These are phyloP conservation scores for Amaranthus cruentus DNA, from an alignment of 148 eudicot genomes.

Conservation along the genomic window DNA sequence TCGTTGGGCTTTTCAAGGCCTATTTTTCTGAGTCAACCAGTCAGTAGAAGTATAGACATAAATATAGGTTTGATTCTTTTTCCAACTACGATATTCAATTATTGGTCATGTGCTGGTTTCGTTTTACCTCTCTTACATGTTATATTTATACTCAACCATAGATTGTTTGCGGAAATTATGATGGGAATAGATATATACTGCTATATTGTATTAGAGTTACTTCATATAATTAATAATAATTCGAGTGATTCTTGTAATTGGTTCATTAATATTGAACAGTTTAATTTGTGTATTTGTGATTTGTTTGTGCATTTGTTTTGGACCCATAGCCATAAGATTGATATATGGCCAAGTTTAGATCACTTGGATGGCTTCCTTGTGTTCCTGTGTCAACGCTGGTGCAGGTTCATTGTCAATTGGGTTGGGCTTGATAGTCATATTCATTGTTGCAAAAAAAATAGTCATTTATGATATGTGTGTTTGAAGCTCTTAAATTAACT, in stretches of 20 bases:
- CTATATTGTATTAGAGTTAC: conserved; percentile 21
- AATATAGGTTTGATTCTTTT: conserved; percentile 1
- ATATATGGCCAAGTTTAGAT: too few species aligned
- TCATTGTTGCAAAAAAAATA: too few species aligned
- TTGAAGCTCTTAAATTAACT: too few species aligned
- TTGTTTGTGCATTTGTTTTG: too few species aligned
- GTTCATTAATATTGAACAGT: too few species aligned
- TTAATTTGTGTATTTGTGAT: too few species aligned
- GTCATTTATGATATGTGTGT: too few species aligned
- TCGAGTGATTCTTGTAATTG: conserved; percentile 16
- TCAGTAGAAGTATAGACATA: conserved; percentile 7
- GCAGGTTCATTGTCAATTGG: too few species aligned
- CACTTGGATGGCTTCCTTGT: too few species aligned
- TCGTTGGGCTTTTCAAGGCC: conserved; percentile 27
- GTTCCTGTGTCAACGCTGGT: too few species aligned
- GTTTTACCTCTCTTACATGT: background rate
- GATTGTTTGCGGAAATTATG: conserved; percentile 21
- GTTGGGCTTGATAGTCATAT: too few species aligned
- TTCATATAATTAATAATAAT: conserved; percentile 24
- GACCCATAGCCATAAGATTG: too few species aligned
- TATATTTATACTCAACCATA: conserved; percentile 18
- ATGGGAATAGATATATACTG: conserved; percentile 16
- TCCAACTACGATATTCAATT: background rate
- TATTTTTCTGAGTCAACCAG: background rate
- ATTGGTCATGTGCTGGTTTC: conserved; percentile 3